Evolutionary conservation across 1,284 basidiomycete genomes (phyloP), one percentile per base, ranked within the genome.

Genomic region (Wallemia hederae): DNA sequence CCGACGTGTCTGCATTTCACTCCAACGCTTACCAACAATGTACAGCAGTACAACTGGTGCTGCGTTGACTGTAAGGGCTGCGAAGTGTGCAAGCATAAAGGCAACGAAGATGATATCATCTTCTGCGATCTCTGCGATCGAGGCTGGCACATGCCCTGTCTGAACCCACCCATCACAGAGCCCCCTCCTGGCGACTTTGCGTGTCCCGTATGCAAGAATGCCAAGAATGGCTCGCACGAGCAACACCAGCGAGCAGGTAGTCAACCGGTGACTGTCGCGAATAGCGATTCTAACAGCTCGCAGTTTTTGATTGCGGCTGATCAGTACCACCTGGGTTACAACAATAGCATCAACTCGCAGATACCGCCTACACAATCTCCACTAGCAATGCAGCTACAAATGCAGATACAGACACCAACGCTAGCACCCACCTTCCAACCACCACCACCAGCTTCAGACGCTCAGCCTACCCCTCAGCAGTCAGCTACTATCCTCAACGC

Each of bases 121-220:
- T 85, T 97, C 66, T 98, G 92, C 70, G 92, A 97, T 73, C 78
- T 76, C 59, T 98, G 92, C 70, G 92, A 98, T 74, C 77, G 89
- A 26, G 58, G 24, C 31, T 29, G 59, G n/a, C 61, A 26, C 34
- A 60, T 34, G 27, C 24, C n/a, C n/a, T 27, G 26, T 27, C 19
- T 39, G n/a, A 55, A 22, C n/a, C 49, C 49, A 19, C 26, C 60
- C 24, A 28, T 49, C 14, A 49, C 11, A 15, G 9, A 49, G 22
- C 39, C 39, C 11, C 39, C 39, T 15, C 14, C 39, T 9, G 39
- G 39, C 22, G 39, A 49, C 19, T 49, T 49, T 22, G 39, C 39
- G 5, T 49, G 39, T 49, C 39, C 39, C 5, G n/a, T 49, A 5
- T 49, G 39, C 22, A 17, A n/a, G n/a, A n/a, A n/a, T n/a, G n/a